Base-by-base conservation (phyloP, 2,329 filamentous ascomycete genomes). In the Lasiodiplodia sp. region DNA sequence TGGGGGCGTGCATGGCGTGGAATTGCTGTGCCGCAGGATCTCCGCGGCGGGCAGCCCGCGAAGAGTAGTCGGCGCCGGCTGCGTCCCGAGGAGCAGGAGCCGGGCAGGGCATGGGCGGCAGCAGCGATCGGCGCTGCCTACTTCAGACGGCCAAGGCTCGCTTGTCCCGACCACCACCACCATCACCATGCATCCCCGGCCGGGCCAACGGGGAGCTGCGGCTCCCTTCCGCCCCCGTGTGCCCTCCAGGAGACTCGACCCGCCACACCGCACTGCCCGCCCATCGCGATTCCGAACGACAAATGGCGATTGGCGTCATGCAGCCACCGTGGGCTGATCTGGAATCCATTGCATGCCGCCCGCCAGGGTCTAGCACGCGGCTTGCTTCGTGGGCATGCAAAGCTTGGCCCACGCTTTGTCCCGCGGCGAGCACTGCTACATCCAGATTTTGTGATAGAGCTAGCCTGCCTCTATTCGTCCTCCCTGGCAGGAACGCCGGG, bases 371-470 rank as follows among this genome's bases (percentile, higher is more conserved):
- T n/a, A 14, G 31, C 62, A 51, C 44, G 60, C 60, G 40, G 60
- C 60, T 37, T 62, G 28, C 40, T 40, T 52, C 60, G 60, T 64
- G 60, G 60, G 7, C 37, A 6, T 31, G 11, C 60, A 14, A 23
- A 64, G 60, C 60, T 64, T 51, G 21, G 47, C 60, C 60, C 34
- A 52, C 60, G 51, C 58, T 44, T 21, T 44, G 56, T 55, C 28
- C 14, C 40, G 34, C 63, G 49, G 51, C 16, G n/a, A 44, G n/a
- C 28, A 23, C 31, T 65, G 49, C 62, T 51, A 4, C 6, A 53
- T 49, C 12, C 34, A 51, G 63, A 38, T 23, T 37, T 34, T 65
- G 31, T 65, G 62, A 65, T 53, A 65, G 37, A 65, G 62, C 62
- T 65, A 64, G 34, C 49, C 57, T 28, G 31, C 31, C 37, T 63